Conservation (phyloP, 495 filamentous ascomycete genomes). For the Trichocladium antarcticum region DNA sequence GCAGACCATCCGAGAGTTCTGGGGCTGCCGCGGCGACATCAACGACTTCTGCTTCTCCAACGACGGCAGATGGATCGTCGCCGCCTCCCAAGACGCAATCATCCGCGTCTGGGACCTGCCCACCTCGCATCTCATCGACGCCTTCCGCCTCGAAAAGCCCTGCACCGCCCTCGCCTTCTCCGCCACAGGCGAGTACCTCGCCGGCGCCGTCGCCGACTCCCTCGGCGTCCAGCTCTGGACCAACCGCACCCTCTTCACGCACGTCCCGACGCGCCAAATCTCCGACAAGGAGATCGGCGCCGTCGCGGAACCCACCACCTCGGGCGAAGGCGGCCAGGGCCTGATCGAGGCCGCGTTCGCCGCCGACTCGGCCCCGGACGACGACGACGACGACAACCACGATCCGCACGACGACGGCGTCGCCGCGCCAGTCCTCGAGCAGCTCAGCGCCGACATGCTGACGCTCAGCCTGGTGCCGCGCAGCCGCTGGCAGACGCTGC, state of each 20-base stretch:
- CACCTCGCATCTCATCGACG: conserved; percentile 88
- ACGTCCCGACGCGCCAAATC: conserved; percentile 72
- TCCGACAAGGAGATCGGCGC: conserved; percentile 58
- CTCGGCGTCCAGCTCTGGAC: conserved; percentile 93
- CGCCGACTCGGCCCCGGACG: too few species aligned
- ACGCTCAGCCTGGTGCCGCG: conserved; percentile 83
- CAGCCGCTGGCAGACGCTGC: conserved; percentile 82
- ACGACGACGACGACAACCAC: conserved; percentile 32
- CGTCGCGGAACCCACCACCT: conserved; percentile 55
- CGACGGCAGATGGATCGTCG: conserved; percentile 88
- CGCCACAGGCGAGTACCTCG: conserved; percentile 80
- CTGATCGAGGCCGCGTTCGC: conserved; percentile 57
- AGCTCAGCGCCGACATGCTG: conserved; percentile 68
- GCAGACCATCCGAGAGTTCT: conserved; percentile 82
- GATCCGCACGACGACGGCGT: conserved; percentile 33
- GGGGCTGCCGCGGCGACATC: conserved; percentile 71
- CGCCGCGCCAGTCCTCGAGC: conserved; percentile 48
- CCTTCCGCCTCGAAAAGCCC: conserved; percentile 59
- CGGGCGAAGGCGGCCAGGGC: conserved; percentile 69
- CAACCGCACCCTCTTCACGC: conserved; percentile 79
- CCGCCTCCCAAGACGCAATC: conserved; percentile 69
- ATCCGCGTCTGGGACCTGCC: conserved; percentile 92
- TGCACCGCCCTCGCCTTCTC: conserved; percentile 83
- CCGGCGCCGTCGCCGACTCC: conserved; percentile 70
- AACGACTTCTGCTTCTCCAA: conserved; percentile 86